phyloP scores from a whole-genome alignment of 1,284 basidiomycete genomes.

The Heterobasidion occidentale region DNA sequence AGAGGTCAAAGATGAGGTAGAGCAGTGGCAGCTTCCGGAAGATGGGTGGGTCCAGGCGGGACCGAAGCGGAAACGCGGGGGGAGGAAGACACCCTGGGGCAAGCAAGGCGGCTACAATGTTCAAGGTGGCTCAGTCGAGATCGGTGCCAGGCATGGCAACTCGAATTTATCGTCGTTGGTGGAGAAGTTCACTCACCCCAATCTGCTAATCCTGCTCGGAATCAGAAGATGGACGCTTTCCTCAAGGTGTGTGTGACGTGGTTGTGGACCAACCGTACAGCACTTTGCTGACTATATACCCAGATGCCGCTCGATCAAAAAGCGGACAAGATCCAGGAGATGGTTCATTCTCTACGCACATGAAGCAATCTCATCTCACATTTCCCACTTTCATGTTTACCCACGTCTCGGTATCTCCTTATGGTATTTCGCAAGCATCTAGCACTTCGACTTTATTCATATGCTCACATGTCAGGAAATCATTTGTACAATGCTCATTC shows the following conservation, averaged over 20 bases:
- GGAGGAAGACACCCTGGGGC: background rate
- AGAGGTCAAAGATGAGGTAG: slow-evolving; percentile 6
- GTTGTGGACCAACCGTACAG: background rate
- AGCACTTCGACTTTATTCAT: too few relatives aligned
- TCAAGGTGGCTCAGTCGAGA: background rate
- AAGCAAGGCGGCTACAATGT: background rate
- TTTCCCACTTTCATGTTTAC: too few relatives aligned
- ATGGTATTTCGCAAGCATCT: too few relatives aligned
- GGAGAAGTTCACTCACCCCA: slow-evolving; percentile 37
- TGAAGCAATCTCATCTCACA: too few relatives aligned
- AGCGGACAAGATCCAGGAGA: slow-evolving; percentile 31
- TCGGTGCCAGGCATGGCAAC: slow-evolving; percentile 4
- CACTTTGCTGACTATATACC: slow-evolving; percentile 14
- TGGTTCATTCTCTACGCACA: slow-evolving; percentile 21
- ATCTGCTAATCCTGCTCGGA: slow-evolving; percentile 29
- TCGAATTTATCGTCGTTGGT: slow-evolving; percentile 29
- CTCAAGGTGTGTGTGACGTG: slow-evolving; percentile 31
- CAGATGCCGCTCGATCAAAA: slow-evolving; percentile 51
- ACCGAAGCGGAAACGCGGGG: background rate
- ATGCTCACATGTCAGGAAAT: too few relatives aligned
- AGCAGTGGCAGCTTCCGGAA: background rate
- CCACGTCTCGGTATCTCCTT: too few relatives aligned
- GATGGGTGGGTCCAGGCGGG: background rate
- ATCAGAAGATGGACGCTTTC: slow-evolving; percentile 39
- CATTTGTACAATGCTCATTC: too few relatives aligned